Base-by-base conservation (phyloP, 306 rosid species). In the Castanospermum australe region DNA sequence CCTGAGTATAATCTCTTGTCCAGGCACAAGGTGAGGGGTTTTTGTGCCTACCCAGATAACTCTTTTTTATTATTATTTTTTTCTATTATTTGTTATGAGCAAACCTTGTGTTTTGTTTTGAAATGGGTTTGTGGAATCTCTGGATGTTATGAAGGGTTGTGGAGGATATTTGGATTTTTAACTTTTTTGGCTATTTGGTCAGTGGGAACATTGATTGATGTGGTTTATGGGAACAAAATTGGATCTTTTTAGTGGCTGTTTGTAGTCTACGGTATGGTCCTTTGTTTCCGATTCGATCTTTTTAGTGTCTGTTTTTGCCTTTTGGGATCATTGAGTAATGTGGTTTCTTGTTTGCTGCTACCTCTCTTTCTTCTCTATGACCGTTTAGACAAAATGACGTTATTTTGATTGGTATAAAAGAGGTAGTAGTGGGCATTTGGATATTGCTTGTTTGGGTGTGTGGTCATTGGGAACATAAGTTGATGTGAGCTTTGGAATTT, bases 1-100 rank as follows among this genome's bases (percentile, higher is more conserved):
- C 99, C 99, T 1, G 99, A 93, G 88, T 96, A 96, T 50, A 96
- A 96, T 51, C 78, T 96, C 76, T 67, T 96, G 24, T 87, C 98
- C 24, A 77, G 99, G 83, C 99, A 91, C 73, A 96, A 96, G 90
- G 96, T 88, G 9, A 18, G 84, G 28, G 21, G 14, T 61, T 60
- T 55, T 25, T 36, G 4, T 4, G 11, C 20, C 1, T 20, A 15
- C 21, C 44, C 20, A 48, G n/a, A 9, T 6, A n/a, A 30, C 32
- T 51, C 20, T 3, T 14, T 51, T 36, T 0, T 20, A 21, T 5
- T 32, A 15, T 17, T 50, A 8, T 5, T 9, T 12, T 21, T 55
- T 48, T 38, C n/a, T 21, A 3, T 21, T 5, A 17, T 1, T 50
- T n/a, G 2, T 18, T 52, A 15, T 15, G 6, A 47, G 28, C 13